These are phyloP conservation scores for Ramularia collo-cygni DNA, from an alignment of 2,329 filamentous ascomycete genomes.

Conservation along the genomic window DNA sequence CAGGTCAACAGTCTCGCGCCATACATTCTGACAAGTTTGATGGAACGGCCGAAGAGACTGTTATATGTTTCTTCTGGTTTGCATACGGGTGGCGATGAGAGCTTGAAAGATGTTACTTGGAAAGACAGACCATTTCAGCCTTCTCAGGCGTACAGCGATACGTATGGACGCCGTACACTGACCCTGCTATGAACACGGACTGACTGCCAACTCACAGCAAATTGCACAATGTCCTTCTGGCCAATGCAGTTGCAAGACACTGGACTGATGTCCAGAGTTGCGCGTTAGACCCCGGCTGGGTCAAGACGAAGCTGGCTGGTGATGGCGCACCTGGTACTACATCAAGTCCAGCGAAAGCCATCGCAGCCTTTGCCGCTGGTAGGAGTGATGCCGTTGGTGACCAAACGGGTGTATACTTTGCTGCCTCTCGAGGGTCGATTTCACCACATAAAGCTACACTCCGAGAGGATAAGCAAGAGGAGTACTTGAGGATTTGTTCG, in stretches of 20 bases:
- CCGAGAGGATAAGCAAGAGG: conserved; percentile 40
- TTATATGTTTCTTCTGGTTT: conserved; percentile 48
- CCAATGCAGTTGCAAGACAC: conserved; percentile 46
- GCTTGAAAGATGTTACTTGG: conserved; percentile 37
- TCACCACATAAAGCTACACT: conserved; percentile 26
- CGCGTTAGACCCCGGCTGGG: conserved; percentile 42
- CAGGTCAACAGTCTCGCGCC: conserved; percentile 53
- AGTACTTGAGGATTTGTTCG: conserved; percentile 35
- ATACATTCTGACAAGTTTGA: conserved; percentile 48
- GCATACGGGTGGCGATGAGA: conserved; percentile 44
- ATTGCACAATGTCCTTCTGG: conserved; percentile 50
- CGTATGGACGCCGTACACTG: background rate
- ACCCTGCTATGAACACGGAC: background rate
- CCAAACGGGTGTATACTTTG: conserved; percentile 35
- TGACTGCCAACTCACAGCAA: conserved; percentile 34
- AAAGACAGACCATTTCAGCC: conserved; percentile 30
- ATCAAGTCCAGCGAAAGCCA: conserved; percentile 43
- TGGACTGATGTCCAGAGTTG: conserved; percentile 42
- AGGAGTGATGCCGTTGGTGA: conserved; percentile 30
- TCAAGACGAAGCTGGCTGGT: conserved; percentile 40
- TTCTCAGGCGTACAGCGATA: conserved; percentile 43
- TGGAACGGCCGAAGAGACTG: conserved; percentile 44
- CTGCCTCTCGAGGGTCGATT: conserved; percentile 20
- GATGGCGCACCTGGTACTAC: conserved; percentile 41
- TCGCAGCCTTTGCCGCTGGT: conserved; percentile 44